phyloP scores from a whole-genome alignment of 768 basidiomycete genomes.

The Leccinellum luteum region DNA sequence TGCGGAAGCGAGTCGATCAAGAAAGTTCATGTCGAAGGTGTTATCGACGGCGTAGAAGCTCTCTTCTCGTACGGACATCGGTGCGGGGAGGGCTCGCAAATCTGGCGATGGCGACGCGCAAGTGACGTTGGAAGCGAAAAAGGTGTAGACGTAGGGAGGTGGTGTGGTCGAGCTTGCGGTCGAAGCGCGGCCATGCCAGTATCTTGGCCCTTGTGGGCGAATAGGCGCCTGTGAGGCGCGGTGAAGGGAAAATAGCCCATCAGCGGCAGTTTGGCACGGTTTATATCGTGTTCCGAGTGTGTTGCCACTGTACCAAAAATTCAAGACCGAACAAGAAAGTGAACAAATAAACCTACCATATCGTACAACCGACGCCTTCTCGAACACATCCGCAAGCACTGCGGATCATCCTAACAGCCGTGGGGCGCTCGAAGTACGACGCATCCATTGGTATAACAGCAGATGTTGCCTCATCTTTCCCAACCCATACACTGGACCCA shows the following conservation, averaged over 20 bases:
- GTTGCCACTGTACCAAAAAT: slow-evolving; percentile 50
- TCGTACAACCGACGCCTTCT: slow-evolving; percentile 65
- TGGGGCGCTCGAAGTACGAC: slow-evolving; percentile 53
- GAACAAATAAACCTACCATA: slow-evolving; percentile 40
- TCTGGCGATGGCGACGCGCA: slow-evolving; percentile 23
- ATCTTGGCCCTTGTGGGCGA: slow-evolving; percentile 42
- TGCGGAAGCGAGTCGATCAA: slow-evolving; percentile 38
- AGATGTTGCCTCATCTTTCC: slow-evolving; percentile 48
- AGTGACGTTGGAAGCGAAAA: slow-evolving; percentile 47
- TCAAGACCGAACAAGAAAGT: slow-evolving; percentile 6
- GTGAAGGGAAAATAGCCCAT: slow-evolving; percentile 37
- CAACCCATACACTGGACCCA: slow-evolving; percentile 56
- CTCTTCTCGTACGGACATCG: slow-evolving; percentile 17
- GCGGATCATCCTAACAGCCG: slow-evolving; percentile 47
- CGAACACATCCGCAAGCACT: slow-evolving; percentile 64
- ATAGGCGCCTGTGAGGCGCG: slow-evolving; percentile 20
- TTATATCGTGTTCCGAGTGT: slow-evolving; percentile 60
- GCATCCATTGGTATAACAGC: slow-evolving; percentile 55
- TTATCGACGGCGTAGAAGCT: slow-evolving; percentile 20
- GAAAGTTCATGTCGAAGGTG: slow-evolving; percentile 37
- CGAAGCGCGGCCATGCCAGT: slow-evolving; percentile 36
- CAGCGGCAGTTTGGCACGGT: slow-evolving; percentile 57
- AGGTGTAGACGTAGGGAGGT: slow-evolving; percentile 39
- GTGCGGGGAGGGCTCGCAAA: neutral
- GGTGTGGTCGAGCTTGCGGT: slow-evolving; percentile 14